phyloP scores from a whole-genome alignment of 2,329 filamentous ascomycete genomes.

The Aspergillus texensis region DNA sequence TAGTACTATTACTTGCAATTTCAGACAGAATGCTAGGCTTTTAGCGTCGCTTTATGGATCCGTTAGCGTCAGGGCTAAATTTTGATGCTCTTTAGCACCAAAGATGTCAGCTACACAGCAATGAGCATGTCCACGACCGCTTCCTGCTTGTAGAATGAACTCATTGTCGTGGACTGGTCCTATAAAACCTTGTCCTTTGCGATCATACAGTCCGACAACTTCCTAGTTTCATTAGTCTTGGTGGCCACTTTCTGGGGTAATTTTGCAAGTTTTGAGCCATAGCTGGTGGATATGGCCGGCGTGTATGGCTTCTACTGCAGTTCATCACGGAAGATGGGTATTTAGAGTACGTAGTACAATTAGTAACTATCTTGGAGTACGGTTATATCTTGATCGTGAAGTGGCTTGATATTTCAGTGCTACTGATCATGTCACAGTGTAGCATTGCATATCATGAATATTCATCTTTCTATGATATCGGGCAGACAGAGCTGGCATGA shows the following conservation, averaged over 20 bases:
- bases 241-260: background rate
- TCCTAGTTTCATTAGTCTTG: background rate
- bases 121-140: background rate
- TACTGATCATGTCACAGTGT: background rate
- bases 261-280: too few species aligned
- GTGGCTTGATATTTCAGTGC: background rate
- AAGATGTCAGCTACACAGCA: background rate
- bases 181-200: background rate
- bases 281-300: too few species aligned
- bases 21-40: background rate
- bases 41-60: background rate
- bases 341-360: too few species aligned
- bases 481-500: background rate
- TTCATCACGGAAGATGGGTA: too few species aligned
- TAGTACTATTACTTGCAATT: background rate
- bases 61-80: background rate
- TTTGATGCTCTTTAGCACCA: too few species aligned
- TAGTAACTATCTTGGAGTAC: too few species aligned
- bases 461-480: background rate
- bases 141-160: background rate
- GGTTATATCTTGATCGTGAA: background rate
- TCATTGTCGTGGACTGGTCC: background rate
- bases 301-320: too few species aligned
- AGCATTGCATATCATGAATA: background rate
- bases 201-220: too few species aligned